Evolutionary conservation across 768 basidiomycete species (phyloP).

Genomic region (Infundibulicybe gibba): DNA sequence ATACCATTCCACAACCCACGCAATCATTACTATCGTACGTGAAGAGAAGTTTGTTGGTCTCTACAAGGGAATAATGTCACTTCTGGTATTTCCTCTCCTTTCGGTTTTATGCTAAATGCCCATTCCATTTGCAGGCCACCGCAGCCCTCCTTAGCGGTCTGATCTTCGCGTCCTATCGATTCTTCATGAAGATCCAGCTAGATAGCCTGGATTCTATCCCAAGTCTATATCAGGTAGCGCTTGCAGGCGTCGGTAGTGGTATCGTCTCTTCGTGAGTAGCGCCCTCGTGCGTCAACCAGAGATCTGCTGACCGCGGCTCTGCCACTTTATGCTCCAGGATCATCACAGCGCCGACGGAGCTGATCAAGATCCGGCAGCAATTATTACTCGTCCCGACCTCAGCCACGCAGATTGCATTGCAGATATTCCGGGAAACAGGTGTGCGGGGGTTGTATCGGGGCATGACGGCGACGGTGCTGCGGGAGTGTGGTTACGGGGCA

Average conservation of each 20-base stretch:
- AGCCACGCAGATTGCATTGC: constrained; percentile 46
- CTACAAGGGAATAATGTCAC: constrained; percentile 77
- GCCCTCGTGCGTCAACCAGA: constrained; percentile 30
- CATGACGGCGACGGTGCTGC: constrained; percentile 61
- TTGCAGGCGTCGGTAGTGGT: constrained; percentile 82
- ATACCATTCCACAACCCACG: constrained; percentile 62
- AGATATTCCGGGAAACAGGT: constrained; percentile 55
- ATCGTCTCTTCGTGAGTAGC: constrained; percentile 69
- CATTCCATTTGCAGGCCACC: constrained; percentile 41
- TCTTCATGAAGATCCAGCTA: no score
- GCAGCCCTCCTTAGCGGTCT: constrained; percentile 81
- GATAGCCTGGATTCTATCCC: constrained; percentile 55
- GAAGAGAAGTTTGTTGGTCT: constrained; percentile 69
- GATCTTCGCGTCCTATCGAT: constrained; percentile 83
- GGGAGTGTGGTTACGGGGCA: constrained; percentile 81
- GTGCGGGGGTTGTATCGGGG: constrained; percentile 76
- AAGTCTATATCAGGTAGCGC: constrained; percentile 63
- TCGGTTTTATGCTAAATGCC: neutral
- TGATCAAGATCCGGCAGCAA: constrained; percentile 89
- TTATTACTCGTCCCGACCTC: constrained; percentile 44
- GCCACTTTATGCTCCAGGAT: no score
- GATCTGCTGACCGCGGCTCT: no score
- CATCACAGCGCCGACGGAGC: constrained; percentile 84
- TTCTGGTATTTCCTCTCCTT: constrained; percentile 48
- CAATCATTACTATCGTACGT: constrained; percentile 60